A percentile compares a stretch with the other conserved stretches of the same genome.
Evolutionary conservation across 768 basidiomycete species (phyloP).

Genomic region (Cystobasidiopsis lactophilus): DNA sequence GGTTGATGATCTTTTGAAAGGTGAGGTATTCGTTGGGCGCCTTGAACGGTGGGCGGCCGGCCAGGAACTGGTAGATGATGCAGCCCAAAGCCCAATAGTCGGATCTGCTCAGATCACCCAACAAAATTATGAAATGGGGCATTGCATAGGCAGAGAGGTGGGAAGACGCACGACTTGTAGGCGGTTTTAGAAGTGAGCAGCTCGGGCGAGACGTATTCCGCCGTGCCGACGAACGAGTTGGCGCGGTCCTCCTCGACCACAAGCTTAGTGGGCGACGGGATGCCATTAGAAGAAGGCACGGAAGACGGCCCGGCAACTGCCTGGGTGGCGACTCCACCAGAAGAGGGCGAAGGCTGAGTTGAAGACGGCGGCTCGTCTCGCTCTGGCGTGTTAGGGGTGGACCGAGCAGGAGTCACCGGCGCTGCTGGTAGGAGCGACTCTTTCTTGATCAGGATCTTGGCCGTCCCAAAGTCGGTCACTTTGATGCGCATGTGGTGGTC

Average conservation of each 20-base stretch:
- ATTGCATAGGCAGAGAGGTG: neutral
- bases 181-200: conserved; percentile 48
- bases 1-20: conserved; percentile 75
- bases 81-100: conserved; percentile 94
- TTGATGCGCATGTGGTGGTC: conserved; percentile 68
- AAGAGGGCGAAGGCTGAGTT: too few relatives aligned
- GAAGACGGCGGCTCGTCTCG: too few relatives aligned
- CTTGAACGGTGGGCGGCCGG: conserved; percentile 75
- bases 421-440: neutral
- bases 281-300: too few relatives aligned
- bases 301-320: too few relatives aligned
- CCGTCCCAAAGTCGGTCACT: conserved; percentile 93
- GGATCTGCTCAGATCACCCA: conserved; percentile 33
- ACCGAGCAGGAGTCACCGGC: conserved; percentile 1
- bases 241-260: conserved; percentile 8
- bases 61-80: conserved; percentile 77
- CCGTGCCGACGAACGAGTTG: conserved; percentile 61
- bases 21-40: conserved; percentile 75
- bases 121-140: too few relatives aligned
- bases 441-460: conserved; percentile 22
- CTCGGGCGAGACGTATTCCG: conserved; percentile 75
- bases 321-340: too few relatives aligned
- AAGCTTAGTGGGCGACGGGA: neutral
- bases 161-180: conserved; percentile 40
- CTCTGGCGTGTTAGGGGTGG: neutral